A percentile compares a stretch with the other conserved stretches of the same genome.
These are phyloP conservation scores for Curvularia sp. DNA, from an alignment of 2,329 filamentous ascomycete species.

Conservation along the genomic window DNA sequence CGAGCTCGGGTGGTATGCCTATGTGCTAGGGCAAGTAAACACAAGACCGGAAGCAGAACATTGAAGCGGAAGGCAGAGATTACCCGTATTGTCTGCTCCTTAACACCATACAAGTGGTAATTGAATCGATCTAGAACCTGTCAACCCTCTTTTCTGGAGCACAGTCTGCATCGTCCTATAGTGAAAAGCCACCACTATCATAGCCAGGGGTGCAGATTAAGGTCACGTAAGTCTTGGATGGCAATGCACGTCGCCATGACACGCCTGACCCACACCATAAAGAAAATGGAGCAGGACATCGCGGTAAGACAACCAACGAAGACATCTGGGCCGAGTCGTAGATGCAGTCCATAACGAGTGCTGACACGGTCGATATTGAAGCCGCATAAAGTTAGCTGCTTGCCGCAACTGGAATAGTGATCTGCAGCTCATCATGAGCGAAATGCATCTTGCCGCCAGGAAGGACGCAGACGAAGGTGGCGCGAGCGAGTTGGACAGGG, in stretches of 20 bases:
- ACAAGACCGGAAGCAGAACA: conserved; percentile 32
- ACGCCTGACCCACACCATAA: conserved; percentile 33
- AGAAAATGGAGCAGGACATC: conserved; percentile 23
- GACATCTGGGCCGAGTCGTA: conserved; percentile 30
- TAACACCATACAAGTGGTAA: conserved; percentile 23
- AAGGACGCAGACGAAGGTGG: conserved; percentile 24
- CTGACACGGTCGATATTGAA: conserved; percentile 34
- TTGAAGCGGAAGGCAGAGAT: conserved; percentile 33
- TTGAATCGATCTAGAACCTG: conserved; percentile 24
- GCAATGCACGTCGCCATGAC: conserved; percentile 31
- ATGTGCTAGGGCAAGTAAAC: conserved; percentile 34
- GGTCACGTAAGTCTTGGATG: conserved; percentile 26
- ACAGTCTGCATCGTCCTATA: conserved; percentile 25
- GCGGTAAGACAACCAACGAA: conserved; percentile 23
- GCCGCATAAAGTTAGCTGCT: conserved; percentile 37
- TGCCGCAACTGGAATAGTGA: conserved; percentile 24
- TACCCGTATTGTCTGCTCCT: conserved; percentile 16
- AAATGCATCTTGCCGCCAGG: conserved; percentile 19
- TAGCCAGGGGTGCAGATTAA: conserved; percentile 27
- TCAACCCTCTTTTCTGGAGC: conserved; percentile 29
- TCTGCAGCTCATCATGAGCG: conserved; percentile 29
- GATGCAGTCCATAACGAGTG: conserved; percentile 31
- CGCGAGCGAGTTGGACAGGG: conserved; percentile 28
- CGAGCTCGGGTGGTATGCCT: conserved; percentile 37
- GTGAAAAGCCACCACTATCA: conserved; percentile 21